Percentiles rank a stretch among this genome's conserved stretches.
phyloP scores from a whole-genome alignment of 148 eudicot genomes.

The Talinum fruticosum region DNA sequence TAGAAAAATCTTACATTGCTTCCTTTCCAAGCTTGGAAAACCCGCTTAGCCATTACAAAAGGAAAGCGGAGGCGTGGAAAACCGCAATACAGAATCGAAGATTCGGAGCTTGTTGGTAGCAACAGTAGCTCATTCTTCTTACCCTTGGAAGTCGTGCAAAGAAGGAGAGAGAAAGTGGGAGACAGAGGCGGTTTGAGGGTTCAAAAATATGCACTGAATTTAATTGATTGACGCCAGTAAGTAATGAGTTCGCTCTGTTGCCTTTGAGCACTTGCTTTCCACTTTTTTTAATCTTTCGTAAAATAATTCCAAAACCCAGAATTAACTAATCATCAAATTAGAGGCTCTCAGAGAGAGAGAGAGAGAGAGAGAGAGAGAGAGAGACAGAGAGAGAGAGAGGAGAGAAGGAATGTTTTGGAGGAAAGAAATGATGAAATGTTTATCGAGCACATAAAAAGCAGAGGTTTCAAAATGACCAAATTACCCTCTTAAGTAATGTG shows the following conservation, averaged over 20 bases:
- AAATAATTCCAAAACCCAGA: no score
- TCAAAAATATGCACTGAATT: slow-evolving; percentile 33
- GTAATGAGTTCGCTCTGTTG: neutral
- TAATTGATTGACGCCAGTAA: slow-evolving; percentile 2
- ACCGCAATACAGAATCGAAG: slow-evolving; percentile 22
- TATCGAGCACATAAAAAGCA: neutral
- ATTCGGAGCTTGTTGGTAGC: slow-evolving; percentile 29
- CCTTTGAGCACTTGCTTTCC: neutral
- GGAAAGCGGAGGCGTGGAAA: neutral
- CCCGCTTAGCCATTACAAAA: slow-evolving; percentile 41
- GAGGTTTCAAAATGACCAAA: neutral
- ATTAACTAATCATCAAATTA: no score
- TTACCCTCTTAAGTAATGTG: neutral
- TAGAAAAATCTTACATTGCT: slow-evolving; percentile 39
- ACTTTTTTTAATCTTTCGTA: neutral
- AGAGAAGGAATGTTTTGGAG: neutral
- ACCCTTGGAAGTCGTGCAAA: slow-evolving; percentile 34
- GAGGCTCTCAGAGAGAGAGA: neutral
- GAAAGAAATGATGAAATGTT: neutral
- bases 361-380: neutral
- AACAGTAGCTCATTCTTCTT: slow-evolving; percentile 23
- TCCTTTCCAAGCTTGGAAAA: slow-evolving; percentile 60
- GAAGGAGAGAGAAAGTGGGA: slow-evolving; percentile 7
- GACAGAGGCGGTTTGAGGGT: slow-evolving; percentile 37
- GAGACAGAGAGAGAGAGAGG: neutral